Conservation (phyloP, 345 rosid genomes). For the Acer campestre region DNA sequence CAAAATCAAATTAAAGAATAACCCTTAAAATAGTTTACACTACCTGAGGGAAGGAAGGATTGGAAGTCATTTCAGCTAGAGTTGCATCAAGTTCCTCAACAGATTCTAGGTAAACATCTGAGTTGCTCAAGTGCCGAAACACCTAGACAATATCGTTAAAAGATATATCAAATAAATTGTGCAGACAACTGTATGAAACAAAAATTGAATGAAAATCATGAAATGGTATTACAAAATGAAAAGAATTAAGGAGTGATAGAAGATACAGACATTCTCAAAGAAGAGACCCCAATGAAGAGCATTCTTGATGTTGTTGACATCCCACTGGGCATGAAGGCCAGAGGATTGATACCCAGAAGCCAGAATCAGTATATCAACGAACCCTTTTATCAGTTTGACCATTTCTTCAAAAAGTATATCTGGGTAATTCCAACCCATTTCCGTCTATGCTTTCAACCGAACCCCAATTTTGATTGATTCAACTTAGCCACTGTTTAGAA, state of each 20-base stretch:
- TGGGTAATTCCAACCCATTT: conserved; percentile 76
- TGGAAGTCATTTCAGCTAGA: conserved; percentile 48
- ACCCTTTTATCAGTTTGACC: conserved; percentile 66
- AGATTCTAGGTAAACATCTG: conserved; percentile 50
- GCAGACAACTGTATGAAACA: neutral
- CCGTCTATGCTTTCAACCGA: neutral
- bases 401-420: conserved; percentile 57
- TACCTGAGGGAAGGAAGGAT: conserved; percentile 83
- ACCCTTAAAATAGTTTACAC: neutral
- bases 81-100: conserved; percentile 62
- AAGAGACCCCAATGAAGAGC: conserved; percentile 79
- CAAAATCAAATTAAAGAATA: neutral
- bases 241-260: conserved; percentile 9
- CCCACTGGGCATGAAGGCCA: conserved; percentile 71
- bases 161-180: neutral
- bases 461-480: neutral
- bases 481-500: neutral
- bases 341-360: conserved; percentile 84
- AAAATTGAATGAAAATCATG: neutral
- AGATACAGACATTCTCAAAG: conserved; percentile 59
- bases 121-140: conserved; percentile 40
- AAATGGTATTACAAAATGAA: neutral
- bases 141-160: conserved; percentile 36
- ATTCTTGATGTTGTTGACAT: conserved; percentile 53
- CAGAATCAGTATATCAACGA: conserved; percentile 71